Evolutionary conservation across 2,329 filamentous ascomycete genomes (phyloP).

Genomic region (Elsinoe ampelina): DNA sequence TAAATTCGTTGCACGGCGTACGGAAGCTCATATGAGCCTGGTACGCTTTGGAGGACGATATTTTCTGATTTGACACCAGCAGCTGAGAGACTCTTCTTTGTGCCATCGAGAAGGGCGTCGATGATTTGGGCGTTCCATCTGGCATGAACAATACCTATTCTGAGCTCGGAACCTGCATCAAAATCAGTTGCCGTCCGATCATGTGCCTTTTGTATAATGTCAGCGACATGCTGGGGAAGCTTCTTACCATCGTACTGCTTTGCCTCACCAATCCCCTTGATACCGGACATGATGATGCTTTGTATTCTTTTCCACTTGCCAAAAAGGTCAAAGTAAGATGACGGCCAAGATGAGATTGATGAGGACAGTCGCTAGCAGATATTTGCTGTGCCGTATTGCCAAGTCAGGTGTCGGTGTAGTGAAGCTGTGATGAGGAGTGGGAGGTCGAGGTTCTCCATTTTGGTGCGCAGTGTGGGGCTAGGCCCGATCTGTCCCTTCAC

Average conservation of each 20-base stretch:
- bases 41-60: conserved; percentile 81
- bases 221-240: conserved; percentile 1
- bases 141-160: conserved; percentile 90
- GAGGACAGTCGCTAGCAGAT: not conserved
- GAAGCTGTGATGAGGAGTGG: not conserved
- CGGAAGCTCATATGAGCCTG: conserved; percentile 89
- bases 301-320: not conserved
- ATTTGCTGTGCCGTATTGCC: conserved; percentile 6
- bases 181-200: conserved; percentile 46
- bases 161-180: conserved; percentile 55
- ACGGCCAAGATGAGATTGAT: not conserved
- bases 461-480: not conserved
- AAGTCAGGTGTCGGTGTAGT: conserved; percentile 1
- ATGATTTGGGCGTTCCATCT: conserved; percentile 92
- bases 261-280: conserved; percentile 56
- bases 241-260: conserved; percentile 47
- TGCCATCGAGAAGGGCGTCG: conserved; percentile 70
- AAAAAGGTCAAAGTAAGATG: not conserved
- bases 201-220: conserved; percentile 37
- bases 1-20: conserved; percentile 74
- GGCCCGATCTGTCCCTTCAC: not conserved
- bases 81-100: conserved; percentile 65
- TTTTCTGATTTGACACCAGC: conserved; percentile 80
- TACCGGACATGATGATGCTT: conserved; percentile 37
- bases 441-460: conserved; percentile 2